Evolutionary conservation across 495 filamentous ascomycete genomes (phyloP).

Genomic region (Gamarada debralockiae): DNA sequence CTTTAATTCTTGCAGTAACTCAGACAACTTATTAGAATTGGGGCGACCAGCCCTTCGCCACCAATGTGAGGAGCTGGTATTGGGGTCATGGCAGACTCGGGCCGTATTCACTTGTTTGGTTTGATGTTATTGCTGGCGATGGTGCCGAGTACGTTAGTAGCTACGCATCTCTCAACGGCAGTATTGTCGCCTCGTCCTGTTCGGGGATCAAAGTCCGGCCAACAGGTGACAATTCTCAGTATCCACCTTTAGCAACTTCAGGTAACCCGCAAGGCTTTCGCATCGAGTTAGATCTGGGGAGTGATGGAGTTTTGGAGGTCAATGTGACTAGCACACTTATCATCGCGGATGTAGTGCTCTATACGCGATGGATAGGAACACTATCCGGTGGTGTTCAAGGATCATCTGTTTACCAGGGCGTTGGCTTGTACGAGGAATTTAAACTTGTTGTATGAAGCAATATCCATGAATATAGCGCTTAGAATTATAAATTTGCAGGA

Average conservation of each 20-base stretch:
- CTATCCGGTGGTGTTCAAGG: neutral
- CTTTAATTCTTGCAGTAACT: too few relatives aligned
- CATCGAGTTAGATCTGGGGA: neutral
- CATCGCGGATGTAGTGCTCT: neutral
- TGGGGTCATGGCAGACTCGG: neutral
- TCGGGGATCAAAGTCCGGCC: neutral
- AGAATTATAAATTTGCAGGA: too few relatives aligned
- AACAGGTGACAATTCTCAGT: neutral
- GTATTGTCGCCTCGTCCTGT: neutral
- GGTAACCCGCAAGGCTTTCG: neutral
- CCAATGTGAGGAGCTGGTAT: neutral
- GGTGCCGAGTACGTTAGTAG: neutral
- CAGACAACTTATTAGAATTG: too few relatives aligned
- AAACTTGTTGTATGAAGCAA: too few relatives aligned
- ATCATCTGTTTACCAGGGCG: neutral
- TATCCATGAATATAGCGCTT: too few relatives aligned
- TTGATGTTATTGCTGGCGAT: neutral
- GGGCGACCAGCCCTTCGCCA: neutral
- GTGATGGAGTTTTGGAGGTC: neutral
- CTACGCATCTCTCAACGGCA: neutral
- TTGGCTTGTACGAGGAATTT: neutral
- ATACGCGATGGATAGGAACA: neutral
- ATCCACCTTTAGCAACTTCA: neutral
- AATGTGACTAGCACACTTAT: neutral
- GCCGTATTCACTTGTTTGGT: neutral